Conservation (phyloP, 441 rosid genomes). For the Adansonia grandidieri region DNA sequence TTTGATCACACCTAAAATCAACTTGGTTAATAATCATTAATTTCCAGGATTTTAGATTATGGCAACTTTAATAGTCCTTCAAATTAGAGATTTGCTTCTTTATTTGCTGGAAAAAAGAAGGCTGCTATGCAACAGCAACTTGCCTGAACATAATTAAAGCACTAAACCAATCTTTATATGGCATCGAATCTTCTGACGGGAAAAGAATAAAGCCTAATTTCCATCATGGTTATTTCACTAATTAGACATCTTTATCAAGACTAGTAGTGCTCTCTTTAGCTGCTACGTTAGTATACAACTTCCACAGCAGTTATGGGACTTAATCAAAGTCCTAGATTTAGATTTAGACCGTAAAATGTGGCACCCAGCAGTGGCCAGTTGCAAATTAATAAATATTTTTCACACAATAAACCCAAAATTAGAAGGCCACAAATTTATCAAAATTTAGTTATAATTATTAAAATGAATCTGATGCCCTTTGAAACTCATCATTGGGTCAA, state of each 20-base stretch:
- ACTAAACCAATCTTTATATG: constrained; percentile 19
- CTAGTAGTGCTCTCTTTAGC: not conserved
- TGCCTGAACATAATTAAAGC: constrained; percentile 32
- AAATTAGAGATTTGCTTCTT: not conserved
- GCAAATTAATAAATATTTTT: not conserved
- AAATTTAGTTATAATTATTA: not conserved
- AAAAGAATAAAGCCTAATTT: constrained; percentile 17
- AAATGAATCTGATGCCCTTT: not conserved
- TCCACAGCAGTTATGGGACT: not conserved
- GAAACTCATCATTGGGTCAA: constrained; percentile 16
- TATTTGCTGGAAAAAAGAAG: not conserved
- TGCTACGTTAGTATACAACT: constrained; percentile 1
- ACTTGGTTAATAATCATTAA: constrained; percentile 3
- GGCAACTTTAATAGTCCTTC: not conserved
- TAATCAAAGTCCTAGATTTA: constrained; percentile 7
- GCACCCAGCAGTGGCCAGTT: not conserved
- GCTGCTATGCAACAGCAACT: not conserved
- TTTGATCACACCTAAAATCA: not conserved
- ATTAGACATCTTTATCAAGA: not conserved
- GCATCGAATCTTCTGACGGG: constrained; percentile 27
- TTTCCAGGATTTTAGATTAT: not conserved
- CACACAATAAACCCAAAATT: not conserved
- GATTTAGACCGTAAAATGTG: constrained; percentile 13
- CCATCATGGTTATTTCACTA: not conserved
- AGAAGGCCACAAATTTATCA: constrained; percentile 2